These are phyloP conservation scores for Sporothrix sp. DNA, from an alignment of 2,329 filamentous ascomycete species.

Conservation along the genomic window DNA sequence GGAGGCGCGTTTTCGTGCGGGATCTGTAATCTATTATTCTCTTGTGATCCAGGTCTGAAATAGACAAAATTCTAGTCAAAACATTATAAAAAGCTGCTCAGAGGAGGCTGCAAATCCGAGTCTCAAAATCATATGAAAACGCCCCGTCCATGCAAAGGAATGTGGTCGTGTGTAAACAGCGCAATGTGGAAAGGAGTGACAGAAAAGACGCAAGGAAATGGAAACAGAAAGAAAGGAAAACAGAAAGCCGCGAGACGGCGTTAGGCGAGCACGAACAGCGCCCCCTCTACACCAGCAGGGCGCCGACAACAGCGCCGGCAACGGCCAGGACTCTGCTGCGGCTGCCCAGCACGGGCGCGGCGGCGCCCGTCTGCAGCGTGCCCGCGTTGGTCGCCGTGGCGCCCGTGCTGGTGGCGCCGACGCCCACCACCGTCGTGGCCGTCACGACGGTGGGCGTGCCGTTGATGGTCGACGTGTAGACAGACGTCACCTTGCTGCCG, in stretches of 20 bases:
- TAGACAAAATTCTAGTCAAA: no score
- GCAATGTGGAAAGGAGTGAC: slow-evolving; percentile 3
- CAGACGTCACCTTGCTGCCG: slow-evolving; percentile 23
- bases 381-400: slow-evolving; percentile 26
- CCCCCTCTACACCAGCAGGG: slow-evolving; percentile 16
- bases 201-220: background rate
- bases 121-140: slow-evolving; percentile 3
- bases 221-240: background rate
- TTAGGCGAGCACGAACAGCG: no score
- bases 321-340: slow-evolving; percentile 13
- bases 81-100: background rate
- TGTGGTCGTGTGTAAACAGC: slow-evolving; percentile 8
- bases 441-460: slow-evolving; percentile 38
- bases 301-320: slow-evolving; percentile 16
- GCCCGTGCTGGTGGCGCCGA: slow-evolving; percentile 24
- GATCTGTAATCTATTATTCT: no score
- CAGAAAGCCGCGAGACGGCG: background rate
- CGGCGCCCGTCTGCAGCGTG: slow-evolving; percentile 25
- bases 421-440: slow-evolving; percentile 39
- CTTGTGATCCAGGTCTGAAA: no score
- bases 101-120: background rate
- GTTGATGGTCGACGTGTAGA: slow-evolving; percentile 37
- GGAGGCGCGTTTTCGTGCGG: no score
- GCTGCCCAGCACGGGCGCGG: background rate
- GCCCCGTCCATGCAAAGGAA: slow-evolving; percentile 18